Conservation (phyloP, 148 eudicot genomes). For the Vaccinium myrtillus region DNA sequence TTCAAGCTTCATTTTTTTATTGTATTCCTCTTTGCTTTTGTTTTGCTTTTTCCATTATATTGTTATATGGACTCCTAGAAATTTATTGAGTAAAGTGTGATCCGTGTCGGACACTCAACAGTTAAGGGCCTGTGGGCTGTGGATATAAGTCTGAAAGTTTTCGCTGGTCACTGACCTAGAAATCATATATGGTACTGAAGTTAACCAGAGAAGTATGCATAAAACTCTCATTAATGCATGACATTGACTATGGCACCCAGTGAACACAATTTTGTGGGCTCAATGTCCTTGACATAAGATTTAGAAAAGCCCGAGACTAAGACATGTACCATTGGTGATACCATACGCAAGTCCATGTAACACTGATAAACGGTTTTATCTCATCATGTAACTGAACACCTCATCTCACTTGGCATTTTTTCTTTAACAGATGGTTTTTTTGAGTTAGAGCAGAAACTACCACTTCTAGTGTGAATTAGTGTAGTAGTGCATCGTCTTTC, state of each 20-base stretch:
- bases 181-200: background rate
- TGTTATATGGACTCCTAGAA: background rate
- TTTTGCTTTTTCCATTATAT: background rate
- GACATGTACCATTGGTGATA: background rate
- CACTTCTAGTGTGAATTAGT: background rate
- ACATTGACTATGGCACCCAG: background rate
- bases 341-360: background rate
- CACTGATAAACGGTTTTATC: background rate
- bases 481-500: background rate
- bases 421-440: too few species aligned
- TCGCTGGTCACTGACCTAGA: background rate
- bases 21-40: background rate
- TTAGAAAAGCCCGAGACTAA: background rate
- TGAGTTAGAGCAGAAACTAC: background rate
- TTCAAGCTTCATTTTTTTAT: background rate
- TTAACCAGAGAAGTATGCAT: background rate
- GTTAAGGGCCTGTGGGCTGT: too few species aligned
- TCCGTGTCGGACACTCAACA: too few species aligned
- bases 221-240: background rate
- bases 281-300: background rate
- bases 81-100: background rate
- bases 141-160: background rate
- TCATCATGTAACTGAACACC: background rate
- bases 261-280: background rate
- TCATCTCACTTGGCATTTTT: background rate